Base-by-base conservation (phyloP, 164 flowering plant species). In the Magnolia sinica region DNA sequence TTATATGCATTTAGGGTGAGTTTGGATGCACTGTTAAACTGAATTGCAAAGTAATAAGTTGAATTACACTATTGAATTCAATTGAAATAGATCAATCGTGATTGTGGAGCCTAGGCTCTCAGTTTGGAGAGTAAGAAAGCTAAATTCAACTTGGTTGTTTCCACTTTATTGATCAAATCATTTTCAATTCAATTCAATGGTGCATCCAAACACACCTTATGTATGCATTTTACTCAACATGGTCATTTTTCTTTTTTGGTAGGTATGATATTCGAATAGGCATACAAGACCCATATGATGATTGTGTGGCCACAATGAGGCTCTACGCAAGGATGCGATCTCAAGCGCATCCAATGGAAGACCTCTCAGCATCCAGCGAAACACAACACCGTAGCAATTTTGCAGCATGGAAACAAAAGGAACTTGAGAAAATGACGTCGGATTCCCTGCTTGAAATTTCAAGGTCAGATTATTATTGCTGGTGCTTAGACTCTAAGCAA, bases 211-310 rank as follows among this genome's bases (percentile, higher is more conserved):
- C 45, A 37, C 45, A 37, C 45, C 7, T 37, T 37, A 37, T 5
- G 45, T 3, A 7, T 37, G 45, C 45, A 4, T 3, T 37, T 37
- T 37, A 37, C 45, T 37, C 45, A 37, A 37, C 45, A 37, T 37
- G 45, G 45, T 37, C 45, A 37, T 5, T 37, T 37, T 37, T 68
- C 19, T 31, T 24, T 68, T 64, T 37, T 64, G 70, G 18, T 37
- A 94, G 97, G 79, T 95, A 92, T 78, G 98, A 93, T 22, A 92
- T 93, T 76, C 98, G 93, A 78, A 88, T 63, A 7, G 89, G 95
- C 1, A 82, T 89, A 50, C 98, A 95, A 86, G 96, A 93, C 76
- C 98, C 97, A 5, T 93, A 87, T 75, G 97, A 95, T 74, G 98
- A 93, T 69, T 92, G 97, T 77, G 94, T 90, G 14, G 91, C 95